Base-by-base conservation (phyloP, 1,284 basidiomycete genomes). In the Xerocomus minutiporus region DNA sequence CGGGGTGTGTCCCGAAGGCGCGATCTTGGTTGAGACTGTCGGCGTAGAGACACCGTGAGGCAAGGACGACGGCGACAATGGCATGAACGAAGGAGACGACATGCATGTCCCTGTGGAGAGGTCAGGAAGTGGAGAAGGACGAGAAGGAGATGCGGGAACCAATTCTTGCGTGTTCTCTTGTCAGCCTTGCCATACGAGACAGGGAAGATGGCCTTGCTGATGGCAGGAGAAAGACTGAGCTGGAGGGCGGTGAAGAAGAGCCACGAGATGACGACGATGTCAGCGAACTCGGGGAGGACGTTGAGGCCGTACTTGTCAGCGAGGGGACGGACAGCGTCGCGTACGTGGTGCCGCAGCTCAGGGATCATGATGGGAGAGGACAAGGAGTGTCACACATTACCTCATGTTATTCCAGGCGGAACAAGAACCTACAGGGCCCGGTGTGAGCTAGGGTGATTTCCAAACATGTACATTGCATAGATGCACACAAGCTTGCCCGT, bases 261-360 rank as follows among this genome's bases (percentile, higher is more conserved):
- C 55, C 77, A 73, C 52, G 84, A 73, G 60, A 79, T 76, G 48
- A 90, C 77, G 52, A 95, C 81, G 26, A 88, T 74, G 60, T 86
- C 80, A 46, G 83, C 73, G 56, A 86, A 81, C 59, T 82, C 82
- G 1, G 79, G 74, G 62, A 92, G 73, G 25, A 65, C 57, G 7
- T 51, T 55, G 28, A 78, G 61, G 26, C 61, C 59, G 36, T 57
- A 55, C 42, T 57, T 61, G 11, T 47, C 32, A 4, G 63, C 67
- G 8, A 61, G n/a, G 5, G 67, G 67, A 23, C 55, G 57, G 28
- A 56, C 55, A 17, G 58, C 48, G 34, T 68, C 58, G 26, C 68
- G 70, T 41, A 70, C 43, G 46, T 69, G 56, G 41, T 48, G 54
- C 20, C 66, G 61, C 15, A 68, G 56, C 42, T 68, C 69, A 23